Evolutionary conservation across 2,329 filamentous ascomycete genomes (phyloP), one percentile per base, ranked within the genome.

Genomic region (Ascochyta koolunga): DNA sequence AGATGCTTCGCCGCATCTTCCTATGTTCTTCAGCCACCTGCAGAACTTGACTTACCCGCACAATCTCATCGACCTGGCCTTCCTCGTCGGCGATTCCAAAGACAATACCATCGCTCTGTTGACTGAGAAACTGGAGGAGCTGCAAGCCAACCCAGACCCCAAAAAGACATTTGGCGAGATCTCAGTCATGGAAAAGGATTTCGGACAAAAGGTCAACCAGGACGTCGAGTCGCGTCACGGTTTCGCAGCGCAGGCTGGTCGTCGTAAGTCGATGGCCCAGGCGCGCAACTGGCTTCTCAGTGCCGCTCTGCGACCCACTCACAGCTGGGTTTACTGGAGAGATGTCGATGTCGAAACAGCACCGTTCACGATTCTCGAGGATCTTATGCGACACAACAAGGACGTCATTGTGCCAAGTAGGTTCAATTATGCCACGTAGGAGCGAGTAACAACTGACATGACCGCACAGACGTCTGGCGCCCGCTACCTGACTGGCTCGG

Each of bases 271-370:
- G 69, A 99, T 99, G 95, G 95, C 95, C 0, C 92, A 97, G 78
- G 95, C 95, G 44, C 86, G 95, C 59, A 99, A 99, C 77, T 99
- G 95, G 95, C 82, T 99, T 46, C 79, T 99, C 51, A 97, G 92
- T 68, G 93, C 95, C 35, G 93, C 95, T 19, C 79, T 99, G 48
- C 87, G 95, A 37, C 95, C 95, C 1, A 96, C 95, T 46, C 95
- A 99, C 73, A 97, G 93, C 61, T 99, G 95, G 95, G 95, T 99
- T 9, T 99, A 99, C 73, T 99, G 95, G 95, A 87, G 95, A 76
- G 95, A 99, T 78, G 95, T 96, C 21, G 95, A 99, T 77, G 95
- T 99, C 8, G 92, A 98, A 77, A 99, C 95, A 1, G 95, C 95
- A 2, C 95, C 95, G 0, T 95, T 93, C 70, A 98, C 95, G 0